Percentiles rank a stretch among this genome's conserved stretches.
phyloP scores from a whole-genome alignment of 2,329 filamentous ascomycete genomes.

The Paracamarosporium sp. region DNA sequence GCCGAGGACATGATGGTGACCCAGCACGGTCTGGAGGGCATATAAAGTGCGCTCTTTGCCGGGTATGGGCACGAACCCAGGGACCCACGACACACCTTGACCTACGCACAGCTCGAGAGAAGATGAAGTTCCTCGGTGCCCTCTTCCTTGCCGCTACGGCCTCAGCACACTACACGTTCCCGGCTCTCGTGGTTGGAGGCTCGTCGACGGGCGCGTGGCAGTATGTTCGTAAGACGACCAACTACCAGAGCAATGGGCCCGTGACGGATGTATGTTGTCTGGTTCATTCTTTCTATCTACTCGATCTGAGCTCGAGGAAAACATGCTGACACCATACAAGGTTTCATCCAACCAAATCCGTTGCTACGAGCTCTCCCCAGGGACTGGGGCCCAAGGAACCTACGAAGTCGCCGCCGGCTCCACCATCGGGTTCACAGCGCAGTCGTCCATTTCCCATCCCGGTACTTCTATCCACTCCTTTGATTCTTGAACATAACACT shows the following conservation, averaged over 20 bases:
- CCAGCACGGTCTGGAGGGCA: neutral
- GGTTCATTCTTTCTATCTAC: neutral
- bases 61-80: neutral
- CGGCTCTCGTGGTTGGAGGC: slow-evolving; percentile 32
- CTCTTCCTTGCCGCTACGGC: slow-evolving; percentile 30
- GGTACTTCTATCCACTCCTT: no score
- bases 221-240: slow-evolving; percentile 44
- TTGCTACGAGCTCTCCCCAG: slow-evolving; percentile 27
- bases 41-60: slow-evolving; percentile 1
- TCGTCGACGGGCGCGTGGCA: slow-evolving; percentile 34
- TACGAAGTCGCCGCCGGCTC: slow-evolving; percentile 30
- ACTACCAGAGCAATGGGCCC: slow-evolving; percentile 45
- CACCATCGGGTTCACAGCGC: slow-evolving; percentile 38
- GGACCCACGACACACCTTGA: neutral
- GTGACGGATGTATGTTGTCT: slow-evolving; percentile 29
- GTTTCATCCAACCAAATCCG: slow-evolving; percentile 25
- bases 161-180: slow-evolving; percentile 43
- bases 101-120: neutral
- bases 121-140: slow-evolving; percentile 37
- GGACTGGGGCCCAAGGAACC: slow-evolving; percentile 8
- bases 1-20: neutral
- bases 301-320: neutral
- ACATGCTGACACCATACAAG: slow-evolving; percentile 7
- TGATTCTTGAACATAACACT: no score
- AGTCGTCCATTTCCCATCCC: slow-evolving; percentile 34